phyloP scores from a whole-genome alignment of 805 yeast genomes.

The Metschnikowia picachoensis region DNA sequence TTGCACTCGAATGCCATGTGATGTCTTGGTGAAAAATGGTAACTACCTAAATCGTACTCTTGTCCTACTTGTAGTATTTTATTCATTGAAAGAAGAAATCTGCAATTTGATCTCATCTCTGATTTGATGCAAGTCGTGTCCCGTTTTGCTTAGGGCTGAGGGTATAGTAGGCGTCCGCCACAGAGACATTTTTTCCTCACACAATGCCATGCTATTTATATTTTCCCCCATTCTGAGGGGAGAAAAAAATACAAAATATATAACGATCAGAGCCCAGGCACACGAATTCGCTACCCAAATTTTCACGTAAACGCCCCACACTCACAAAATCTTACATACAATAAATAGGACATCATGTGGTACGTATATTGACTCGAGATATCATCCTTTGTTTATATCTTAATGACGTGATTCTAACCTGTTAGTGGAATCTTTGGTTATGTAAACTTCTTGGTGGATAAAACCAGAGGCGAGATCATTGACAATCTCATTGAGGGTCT shows the following conservation, averaged over 20 bases:
- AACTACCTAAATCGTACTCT: too few species aligned
- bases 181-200: conserved; percentile 10
- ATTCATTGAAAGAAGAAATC: too few species aligned
- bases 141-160: background rate
- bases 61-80: too few species aligned
- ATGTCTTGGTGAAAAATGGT: too few species aligned
- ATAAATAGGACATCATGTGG: conserved; percentile 14
- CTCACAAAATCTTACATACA: background rate
- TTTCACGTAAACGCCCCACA: background rate
- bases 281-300: conserved; percentile 2
- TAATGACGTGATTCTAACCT: conserved; percentile 16
- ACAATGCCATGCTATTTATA: conserved; percentile 8
- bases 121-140: background rate
- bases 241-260: conserved; percentile 6
- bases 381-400: background rate
- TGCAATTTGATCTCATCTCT: too few species aligned
- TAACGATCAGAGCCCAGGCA: conserved; percentile 2
- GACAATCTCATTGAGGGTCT: conserved; percentile 85
- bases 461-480: conserved; percentile 86
- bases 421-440: conserved; percentile 95
- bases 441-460: conserved; percentile 90
- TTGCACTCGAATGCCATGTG: too few species aligned
- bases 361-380: conserved; percentile 2
- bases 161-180: conserved; percentile 7
- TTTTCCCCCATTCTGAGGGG: conserved; percentile 5